Conservation (phyloP, 1,139 yeast genomes). For the Nakaseomyces bracarensis region DNA sequence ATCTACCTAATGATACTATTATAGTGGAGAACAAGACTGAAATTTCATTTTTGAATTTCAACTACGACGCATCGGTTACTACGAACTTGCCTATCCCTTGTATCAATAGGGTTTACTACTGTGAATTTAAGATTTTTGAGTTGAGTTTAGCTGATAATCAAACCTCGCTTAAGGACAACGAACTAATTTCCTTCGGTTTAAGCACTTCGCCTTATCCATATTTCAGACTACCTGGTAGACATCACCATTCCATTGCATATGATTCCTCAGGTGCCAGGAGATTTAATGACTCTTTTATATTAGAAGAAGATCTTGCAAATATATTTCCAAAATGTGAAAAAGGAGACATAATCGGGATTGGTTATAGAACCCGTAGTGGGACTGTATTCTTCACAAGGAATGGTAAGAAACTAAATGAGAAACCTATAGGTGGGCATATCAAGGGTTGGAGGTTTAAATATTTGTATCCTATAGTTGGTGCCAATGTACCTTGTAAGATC, state of each 20-base stretch:
- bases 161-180: slow-evolving; percentile 17
- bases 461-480: slow-evolving; percentile 83
- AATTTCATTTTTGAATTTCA: slow-evolving; percentile 58
- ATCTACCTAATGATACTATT: slow-evolving; percentile 51
- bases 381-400: slow-evolving; percentile 61
- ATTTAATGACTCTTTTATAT: slow-evolving; percentile 66
- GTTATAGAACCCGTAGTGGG: slow-evolving; percentile 52
- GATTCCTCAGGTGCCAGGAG: slow-evolving; percentile 79
- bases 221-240: slow-evolving; percentile 69
- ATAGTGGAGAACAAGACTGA: slow-evolving; percentile 67
- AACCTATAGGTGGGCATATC: slow-evolving; percentile 64
- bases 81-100: slow-evolving; percentile 84
- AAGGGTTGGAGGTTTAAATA: slow-evolving; percentile 73
- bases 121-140: slow-evolving; percentile 66
- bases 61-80: slow-evolving; percentile 68
- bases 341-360: slow-evolving; percentile 64
- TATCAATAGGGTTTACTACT: slow-evolving; percentile 81
- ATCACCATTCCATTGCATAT: slow-evolving; percentile 75
- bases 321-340: slow-evolving; percentile 67
- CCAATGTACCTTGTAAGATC: slow-evolving; percentile 63
- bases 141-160: slow-evolving; percentile 35
- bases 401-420: slow-evolving; percentile 61
- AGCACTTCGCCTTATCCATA: slow-evolving; percentile 86
- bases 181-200: slow-evolving; percentile 64
- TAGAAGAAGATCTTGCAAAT: slow-evolving; percentile 42